Evolutionary conservation across 352 stramenopile species (phyloP).

Genomic region (Pythium aristosporum): DNA sequence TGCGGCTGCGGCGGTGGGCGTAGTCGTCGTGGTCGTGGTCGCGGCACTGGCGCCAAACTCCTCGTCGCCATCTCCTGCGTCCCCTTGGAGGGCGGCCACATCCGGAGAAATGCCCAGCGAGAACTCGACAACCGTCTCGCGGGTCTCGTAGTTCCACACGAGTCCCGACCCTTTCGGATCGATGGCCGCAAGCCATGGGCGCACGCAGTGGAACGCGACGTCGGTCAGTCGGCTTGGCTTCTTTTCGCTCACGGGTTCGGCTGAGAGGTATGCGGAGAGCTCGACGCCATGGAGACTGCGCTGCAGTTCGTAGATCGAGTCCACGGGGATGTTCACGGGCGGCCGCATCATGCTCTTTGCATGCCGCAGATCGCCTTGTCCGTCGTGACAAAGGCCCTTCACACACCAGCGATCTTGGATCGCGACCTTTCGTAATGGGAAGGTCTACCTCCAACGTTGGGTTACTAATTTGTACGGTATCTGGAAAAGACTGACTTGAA

Average conservation of each 20-base stretch:
- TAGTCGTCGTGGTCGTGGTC: conserved; percentile 9
- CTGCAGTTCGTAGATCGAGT: conserved; percentile 66
- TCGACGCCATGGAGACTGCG: conserved; percentile 50
- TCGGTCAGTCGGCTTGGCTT: conserved; percentile 68
- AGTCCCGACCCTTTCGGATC: conserved; percentile 58
- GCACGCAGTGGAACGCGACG: conserved; percentile 57
- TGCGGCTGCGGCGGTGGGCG: background rate
- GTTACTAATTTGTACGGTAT: too few relatives aligned
- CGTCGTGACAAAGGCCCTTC: background rate
- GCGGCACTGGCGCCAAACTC: conserved; percentile 8
- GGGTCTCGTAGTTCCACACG: conserved; percentile 77
- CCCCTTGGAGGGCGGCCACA: conserved; percentile 23
- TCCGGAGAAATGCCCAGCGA: conserved; percentile 57
- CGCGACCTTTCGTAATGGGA: background rate
- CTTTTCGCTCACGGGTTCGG: conserved; percentile 68
- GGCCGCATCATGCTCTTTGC: conserved; percentile 7
- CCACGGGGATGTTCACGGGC: conserved; percentile 29
- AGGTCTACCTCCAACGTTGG: background rate
- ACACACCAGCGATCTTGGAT: background rate
- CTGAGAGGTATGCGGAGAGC: conserved; percentile 44
- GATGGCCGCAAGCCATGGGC: conserved; percentile 66
- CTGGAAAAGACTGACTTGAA: too few relatives aligned
- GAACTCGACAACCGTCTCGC: conserved; percentile 62
- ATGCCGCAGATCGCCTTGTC: background rate
- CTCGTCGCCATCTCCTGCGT: conserved; percentile 22